A percentile compares a stretch with the other conserved stretches of the same genome.
phyloP scores from a whole-genome alignment of 345 rosid species.

The Eucalyptus dawsonii region DNA sequence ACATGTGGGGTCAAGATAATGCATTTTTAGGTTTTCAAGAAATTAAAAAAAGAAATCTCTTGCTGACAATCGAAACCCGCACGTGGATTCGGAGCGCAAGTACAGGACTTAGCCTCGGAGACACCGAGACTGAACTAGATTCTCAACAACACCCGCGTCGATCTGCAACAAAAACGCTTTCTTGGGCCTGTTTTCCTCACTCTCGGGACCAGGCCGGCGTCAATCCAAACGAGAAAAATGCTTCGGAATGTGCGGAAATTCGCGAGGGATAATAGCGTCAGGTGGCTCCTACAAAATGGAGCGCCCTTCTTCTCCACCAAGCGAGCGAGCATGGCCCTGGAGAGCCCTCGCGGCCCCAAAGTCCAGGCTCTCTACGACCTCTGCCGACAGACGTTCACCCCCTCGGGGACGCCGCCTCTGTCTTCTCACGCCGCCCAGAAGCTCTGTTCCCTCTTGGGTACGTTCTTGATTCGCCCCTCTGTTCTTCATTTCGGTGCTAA shows the following conservation, averaged over 20 bases:
- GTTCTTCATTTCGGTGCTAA: not conserved
- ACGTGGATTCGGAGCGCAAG: rapidly evolving
- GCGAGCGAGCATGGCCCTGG: not conserved
- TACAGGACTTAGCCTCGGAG: not conserved
- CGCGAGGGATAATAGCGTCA: not conserved
- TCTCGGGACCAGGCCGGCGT: not conserved
- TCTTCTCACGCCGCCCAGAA: conserved; percentile 31
- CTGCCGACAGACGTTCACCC: conserved; percentile 43
- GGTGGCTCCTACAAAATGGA: not conserved
- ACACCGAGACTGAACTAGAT: not conserved
- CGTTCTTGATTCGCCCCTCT: not conserved
- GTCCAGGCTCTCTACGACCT: conserved; percentile 60
- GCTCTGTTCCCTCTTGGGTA: conserved; percentile 72
- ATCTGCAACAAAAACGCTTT: not conserved
- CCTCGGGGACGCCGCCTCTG: conserved; percentile 34
- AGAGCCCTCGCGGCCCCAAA: conserved; percentile 9
- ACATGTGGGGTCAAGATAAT: not conserved
- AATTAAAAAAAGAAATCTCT: not conserved
- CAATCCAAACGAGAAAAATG: not conserved
- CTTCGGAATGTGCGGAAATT: not conserved
- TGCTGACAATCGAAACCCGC: not conserved
- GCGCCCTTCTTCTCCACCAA: not conserved
- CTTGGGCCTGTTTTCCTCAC: not conserved
- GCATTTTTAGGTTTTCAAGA: not conserved
- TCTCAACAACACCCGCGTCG: not conserved